Evolutionary conservation across 768 basidiomycete genomes (phyloP).

Genomic region (Crucibulum laeve): DNA sequence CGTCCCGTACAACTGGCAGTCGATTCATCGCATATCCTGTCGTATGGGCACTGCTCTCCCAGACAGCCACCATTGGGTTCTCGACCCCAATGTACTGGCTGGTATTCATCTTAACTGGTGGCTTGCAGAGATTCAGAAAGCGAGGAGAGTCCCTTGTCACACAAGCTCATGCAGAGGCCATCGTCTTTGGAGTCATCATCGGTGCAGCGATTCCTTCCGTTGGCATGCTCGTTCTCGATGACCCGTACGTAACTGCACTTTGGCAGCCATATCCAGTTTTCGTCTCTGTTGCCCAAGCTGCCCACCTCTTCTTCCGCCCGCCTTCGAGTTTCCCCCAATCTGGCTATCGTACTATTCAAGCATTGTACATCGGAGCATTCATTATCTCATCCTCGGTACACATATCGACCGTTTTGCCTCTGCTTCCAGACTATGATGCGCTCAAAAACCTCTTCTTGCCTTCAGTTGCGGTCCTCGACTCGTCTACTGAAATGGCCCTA

Average conservation of each 20-base stretch:
- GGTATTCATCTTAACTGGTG: constrained; percentile 35
- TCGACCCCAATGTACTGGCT: constrained; percentile 46
- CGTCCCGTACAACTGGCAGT: constrained; percentile 31
- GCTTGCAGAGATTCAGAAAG: constrained; percentile 13
- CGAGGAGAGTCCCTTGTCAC: constrained; percentile 17
- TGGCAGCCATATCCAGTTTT: constrained; percentile 55
- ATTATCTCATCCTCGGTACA: constrained; percentile 38
- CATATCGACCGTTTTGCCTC: constrained; percentile 33
- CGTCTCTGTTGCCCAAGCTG: constrained; percentile 32
- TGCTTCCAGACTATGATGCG: constrained; percentile 21
- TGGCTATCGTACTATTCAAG: constrained; percentile 30
- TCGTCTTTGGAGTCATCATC: constrained; percentile 41
- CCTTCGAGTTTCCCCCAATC: constrained; percentile 24
- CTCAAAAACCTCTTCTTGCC: constrained; percentile 32
- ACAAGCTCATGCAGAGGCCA: constrained; percentile 45
- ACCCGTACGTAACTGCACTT: constrained; percentile 40
- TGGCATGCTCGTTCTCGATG: constrained; percentile 36
- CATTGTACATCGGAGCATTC: constrained; percentile 34
- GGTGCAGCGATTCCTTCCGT: constrained; percentile 44
- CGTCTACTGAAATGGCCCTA: constrained; percentile 15
- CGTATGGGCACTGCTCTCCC: constrained; percentile 34
- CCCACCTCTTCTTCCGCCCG: constrained; percentile 37
- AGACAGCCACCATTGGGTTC: constrained; percentile 37
- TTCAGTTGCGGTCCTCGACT: constrained; percentile 22
- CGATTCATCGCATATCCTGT: constrained; percentile 35